Base-by-base conservation (phyloP, 169 alveolate species). In the Plasmodium chabaudi region DNA sequence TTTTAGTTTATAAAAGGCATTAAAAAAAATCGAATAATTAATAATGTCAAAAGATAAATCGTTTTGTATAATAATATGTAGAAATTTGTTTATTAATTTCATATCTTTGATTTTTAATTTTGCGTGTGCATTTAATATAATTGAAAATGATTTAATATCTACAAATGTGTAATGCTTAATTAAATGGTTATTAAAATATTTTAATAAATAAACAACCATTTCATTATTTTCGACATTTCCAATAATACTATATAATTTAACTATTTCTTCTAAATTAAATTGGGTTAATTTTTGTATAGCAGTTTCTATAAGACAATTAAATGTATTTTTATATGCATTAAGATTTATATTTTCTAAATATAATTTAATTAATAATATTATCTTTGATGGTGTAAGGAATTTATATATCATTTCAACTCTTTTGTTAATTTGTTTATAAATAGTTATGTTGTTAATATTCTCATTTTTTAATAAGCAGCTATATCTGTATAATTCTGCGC, bases 361-460 rank as follows among this genome's bases (percentile, higher is more conserved):
- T 53, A 86, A 60, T 64, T 69, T 86, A 19, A 86, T 60, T 86
- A 86, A 69, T 27, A 86, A 72, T 25, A 86, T 15, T 69, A 86
- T 68, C 44, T 86, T 86, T 9, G 74, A 34, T n/a, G 91, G 91
- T 15, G 21, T 86, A 9, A 86, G 15, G 60, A 86, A 86, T 46
- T 86, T 86, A 55, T 86, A 86, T 56, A 86, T 86, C 91, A 86
- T 86, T 69, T 86, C 91, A 42, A 86, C 87, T 86, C 91, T 86
- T 39, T 57, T 86, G 67, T 86, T 86, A 44, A 86, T 86, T 53
- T 86, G 72, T 69, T 86, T 86, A 56, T 86, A 86, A 69, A 86
- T 86, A 13, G 19, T 57, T 19, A 44, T 67, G 68, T 70, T 86
- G 61, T 72, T 86, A 21, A 69, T 60, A 86, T 70, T 70, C 15